A percentile compares a stretch with the other conserved stretches of the same genome.
Conservation (phyloP, 805 yeast genomes). For the Saccharomycopsis javanensis region DNA sequence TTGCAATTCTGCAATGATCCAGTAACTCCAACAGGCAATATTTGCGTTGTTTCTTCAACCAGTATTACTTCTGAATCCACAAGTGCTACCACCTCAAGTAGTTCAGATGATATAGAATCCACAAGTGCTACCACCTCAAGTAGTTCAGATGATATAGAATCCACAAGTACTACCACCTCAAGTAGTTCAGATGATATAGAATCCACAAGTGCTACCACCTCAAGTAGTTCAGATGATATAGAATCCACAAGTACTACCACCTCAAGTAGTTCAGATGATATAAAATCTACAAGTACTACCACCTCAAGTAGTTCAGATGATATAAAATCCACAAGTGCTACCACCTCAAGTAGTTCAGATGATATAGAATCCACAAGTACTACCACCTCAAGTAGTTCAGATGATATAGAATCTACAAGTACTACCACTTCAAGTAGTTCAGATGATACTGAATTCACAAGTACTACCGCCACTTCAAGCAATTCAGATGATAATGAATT, state of each 20-base stretch:
- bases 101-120: neutral
- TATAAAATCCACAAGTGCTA: neutral
- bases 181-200: neutral
- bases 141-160: neutral
- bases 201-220: neutral
- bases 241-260: neutral
- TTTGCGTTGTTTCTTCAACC: slow-evolving; percentile 22
- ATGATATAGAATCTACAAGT: neutral
- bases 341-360: too few species aligned
- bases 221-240: neutral
- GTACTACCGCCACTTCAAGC: neutral
- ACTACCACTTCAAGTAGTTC: neutral
- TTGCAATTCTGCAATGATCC: slow-evolving; percentile 24
- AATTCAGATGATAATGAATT: neutral
- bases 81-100: neutral
- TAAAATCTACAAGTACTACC: neutral
- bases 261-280: neutral
- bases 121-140: neutral
- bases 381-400: neutral
- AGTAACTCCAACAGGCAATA: slow-evolving; percentile 28
- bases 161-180: neutral
- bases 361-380: neutral
- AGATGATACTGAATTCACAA: neutral
- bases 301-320: slow-evolving; percentile 1
- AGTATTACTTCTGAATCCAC: slow-evolving; percentile 12